Conservation (phyloP, 345 rosid species). For the Dipteronia dyeriana region DNA sequence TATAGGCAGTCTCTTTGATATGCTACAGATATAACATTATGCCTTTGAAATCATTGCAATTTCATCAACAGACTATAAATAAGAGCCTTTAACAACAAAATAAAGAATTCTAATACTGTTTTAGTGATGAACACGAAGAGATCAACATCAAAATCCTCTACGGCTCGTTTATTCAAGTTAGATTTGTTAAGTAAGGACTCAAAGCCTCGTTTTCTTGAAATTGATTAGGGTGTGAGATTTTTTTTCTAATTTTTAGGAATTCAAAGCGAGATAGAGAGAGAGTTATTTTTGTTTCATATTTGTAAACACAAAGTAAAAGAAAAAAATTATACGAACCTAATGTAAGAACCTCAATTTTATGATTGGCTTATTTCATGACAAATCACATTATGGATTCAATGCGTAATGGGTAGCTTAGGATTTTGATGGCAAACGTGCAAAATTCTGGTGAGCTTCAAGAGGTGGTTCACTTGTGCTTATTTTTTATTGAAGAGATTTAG, state of each 20-base stretch:
- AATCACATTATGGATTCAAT: too few species aligned
- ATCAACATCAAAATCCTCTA: slow-evolving; percentile 59
- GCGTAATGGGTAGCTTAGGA: too few species aligned
- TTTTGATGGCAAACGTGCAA: too few species aligned
- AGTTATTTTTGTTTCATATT: neutral
- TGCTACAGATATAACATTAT: slow-evolving; percentile 74
- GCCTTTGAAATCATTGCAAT: slow-evolving; percentile 71
- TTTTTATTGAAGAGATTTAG: too few species aligned
- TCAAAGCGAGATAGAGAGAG: neutral
- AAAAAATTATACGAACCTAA: too few species aligned
- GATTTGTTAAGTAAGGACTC: slow-evolving; percentile 38
- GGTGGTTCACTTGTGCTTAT: too few species aligned
- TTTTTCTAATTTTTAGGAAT: neutral
- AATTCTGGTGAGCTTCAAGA: too few species aligned
- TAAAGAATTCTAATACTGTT: neutral
- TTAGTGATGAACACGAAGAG: slow-evolving; percentile 45
- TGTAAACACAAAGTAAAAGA: neutral
- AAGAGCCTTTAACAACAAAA: neutral
- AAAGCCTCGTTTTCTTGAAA: slow-evolving; percentile 42
- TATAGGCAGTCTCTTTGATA: slow-evolving; percentile 71
- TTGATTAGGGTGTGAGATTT: slow-evolving; percentile 39
- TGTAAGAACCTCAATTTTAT: too few species aligned
- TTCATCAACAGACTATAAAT: neutral
- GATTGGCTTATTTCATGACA: too few species aligned
- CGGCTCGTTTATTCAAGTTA: slow-evolving; percentile 36